Percentiles rank a stretch among this genome's conserved stretches.
Conservation (phyloP, 83 land plant genomes). For the Picea abies region DNA sequence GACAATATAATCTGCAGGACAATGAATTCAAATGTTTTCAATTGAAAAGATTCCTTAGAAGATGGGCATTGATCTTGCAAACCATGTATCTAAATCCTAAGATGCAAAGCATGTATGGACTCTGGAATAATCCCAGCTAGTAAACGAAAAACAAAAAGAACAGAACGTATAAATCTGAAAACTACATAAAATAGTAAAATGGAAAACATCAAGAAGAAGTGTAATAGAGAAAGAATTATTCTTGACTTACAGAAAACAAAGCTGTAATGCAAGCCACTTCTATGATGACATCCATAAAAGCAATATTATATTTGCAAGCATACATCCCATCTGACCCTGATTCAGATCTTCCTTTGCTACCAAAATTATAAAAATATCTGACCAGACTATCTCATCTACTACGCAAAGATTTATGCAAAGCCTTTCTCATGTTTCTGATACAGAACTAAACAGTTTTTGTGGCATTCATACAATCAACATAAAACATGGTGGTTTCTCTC, state of each 20-base stretch:
- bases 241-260: not conserved
- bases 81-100: not conserved
- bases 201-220: not conserved
- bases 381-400: not conserved
- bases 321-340: not conserved
- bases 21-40: not conserved
- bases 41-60: not conserved
- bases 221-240: not conserved
- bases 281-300: not conserved
- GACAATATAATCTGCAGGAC: conserved; percentile 70
- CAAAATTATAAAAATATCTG: not conserved
- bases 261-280: not conserved
- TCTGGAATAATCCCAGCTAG: not conserved
- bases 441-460: not conserved
- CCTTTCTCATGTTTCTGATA: not conserved
- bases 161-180: not conserved
- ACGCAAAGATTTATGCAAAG: not conserved
- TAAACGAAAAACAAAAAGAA: not conserved
- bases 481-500: not conserved
- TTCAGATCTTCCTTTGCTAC: not conserved
- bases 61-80: not conserved
- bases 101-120: not conserved
- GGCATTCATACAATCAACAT: not conserved
- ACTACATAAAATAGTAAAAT: not conserved
- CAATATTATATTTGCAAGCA: not conserved